Conservation (phyloP, 2,329 filamentous ascomycete genomes). For the Aureobasidium sp. region DNA sequence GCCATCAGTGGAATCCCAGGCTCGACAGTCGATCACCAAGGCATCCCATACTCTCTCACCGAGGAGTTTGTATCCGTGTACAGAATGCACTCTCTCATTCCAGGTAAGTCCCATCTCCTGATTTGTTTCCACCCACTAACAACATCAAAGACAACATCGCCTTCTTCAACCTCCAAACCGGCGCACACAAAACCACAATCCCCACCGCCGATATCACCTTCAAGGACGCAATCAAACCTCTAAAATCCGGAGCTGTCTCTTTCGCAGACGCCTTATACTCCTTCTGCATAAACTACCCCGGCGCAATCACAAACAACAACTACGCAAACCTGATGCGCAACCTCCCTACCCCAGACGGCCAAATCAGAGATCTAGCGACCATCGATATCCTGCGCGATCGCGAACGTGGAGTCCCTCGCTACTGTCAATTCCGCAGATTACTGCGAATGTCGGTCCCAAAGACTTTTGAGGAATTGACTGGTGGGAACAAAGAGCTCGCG, state of each 20-base stretch:
- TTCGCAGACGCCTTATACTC: conserved; percentile 35
- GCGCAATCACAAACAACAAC: conserved; percentile 36
- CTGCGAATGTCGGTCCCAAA: conserved; percentile 30
- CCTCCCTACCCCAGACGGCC: conserved; percentile 33
- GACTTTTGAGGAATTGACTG: conserved; percentile 34
- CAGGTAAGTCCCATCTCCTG: conserved; percentile 3
- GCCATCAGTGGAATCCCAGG: conserved; percentile 34
- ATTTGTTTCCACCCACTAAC: not conserved
- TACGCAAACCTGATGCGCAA: conserved; percentile 34
- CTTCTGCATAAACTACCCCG: conserved; percentile 41
- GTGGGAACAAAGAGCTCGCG: conserved; percentile 30
- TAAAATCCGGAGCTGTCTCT: conserved; percentile 22
- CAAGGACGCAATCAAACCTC: conserved; percentile 25
- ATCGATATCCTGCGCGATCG: conserved; percentile 41
- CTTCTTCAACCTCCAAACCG: conserved; percentile 25
- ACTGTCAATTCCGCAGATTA: conserved; percentile 38
- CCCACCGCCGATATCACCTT: conserved; percentile 28
- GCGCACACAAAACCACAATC: conserved; percentile 23
- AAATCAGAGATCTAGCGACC: conserved; percentile 35
- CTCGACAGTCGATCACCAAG: conserved; percentile 30
- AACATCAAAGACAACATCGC: conserved; percentile 22
- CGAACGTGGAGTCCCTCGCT: conserved; percentile 39
- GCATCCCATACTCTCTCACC: conserved; percentile 33
- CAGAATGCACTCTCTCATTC: conserved; percentile 35
- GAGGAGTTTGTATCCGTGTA: conserved; percentile 40